phyloP scores from a whole-genome alignment of 2,329 filamentous ascomycete genomes.

The Fusarium protoensiforme region DNA sequence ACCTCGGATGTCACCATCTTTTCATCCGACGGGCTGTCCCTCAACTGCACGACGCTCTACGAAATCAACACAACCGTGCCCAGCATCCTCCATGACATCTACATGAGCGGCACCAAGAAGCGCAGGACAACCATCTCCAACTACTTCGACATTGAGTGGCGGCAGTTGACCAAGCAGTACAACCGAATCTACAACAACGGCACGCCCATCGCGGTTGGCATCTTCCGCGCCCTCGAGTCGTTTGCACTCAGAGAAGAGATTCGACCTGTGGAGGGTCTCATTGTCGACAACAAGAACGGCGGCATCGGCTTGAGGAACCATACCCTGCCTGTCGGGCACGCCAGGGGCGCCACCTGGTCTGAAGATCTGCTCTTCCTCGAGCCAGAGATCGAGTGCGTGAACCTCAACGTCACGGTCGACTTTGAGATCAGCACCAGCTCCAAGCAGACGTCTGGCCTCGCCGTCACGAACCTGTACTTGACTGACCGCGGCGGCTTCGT shows the following conservation, averaged over 20 bases:
- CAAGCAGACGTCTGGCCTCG: neutral
- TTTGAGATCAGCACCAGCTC: constrained; percentile 44
- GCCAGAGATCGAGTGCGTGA: constrained; percentile 56
- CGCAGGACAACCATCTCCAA: constrained; percentile 24
- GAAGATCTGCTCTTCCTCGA: constrained; percentile 61
- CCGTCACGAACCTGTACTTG: constrained; percentile 43
- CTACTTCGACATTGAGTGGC: constrained; percentile 35
- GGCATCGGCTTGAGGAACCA: constrained; percentile 60
- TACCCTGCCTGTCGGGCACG: constrained; percentile 47
- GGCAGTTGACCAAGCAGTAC: constrained; percentile 47
- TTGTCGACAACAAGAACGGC: constrained; percentile 54
- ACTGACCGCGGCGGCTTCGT: constrained; percentile 57
- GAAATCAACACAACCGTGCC: constrained; percentile 43
- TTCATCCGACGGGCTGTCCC: constrained; percentile 36
- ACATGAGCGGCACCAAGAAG: constrained; percentile 32
- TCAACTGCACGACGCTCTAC: constrained; percentile 21
- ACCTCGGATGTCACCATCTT: constrained; percentile 24
- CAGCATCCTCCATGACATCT: constrained; percentile 29
- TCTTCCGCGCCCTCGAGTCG: constrained; percentile 27
- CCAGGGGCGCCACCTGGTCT: constrained; percentile 53
- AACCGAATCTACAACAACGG: constrained; percentile 45
- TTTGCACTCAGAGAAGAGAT: constrained; percentile 48
- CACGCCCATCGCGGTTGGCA: constrained; percentile 43
- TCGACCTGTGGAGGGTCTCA: constrained; percentile 54
- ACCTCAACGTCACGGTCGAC: constrained; percentile 56